Percentiles rank a stretch among this genome's conserved stretches.
phyloP scores from a whole-genome alignment of 495 filamentous ascomycete genomes.

The Hypoxylon intermedium region DNA sequence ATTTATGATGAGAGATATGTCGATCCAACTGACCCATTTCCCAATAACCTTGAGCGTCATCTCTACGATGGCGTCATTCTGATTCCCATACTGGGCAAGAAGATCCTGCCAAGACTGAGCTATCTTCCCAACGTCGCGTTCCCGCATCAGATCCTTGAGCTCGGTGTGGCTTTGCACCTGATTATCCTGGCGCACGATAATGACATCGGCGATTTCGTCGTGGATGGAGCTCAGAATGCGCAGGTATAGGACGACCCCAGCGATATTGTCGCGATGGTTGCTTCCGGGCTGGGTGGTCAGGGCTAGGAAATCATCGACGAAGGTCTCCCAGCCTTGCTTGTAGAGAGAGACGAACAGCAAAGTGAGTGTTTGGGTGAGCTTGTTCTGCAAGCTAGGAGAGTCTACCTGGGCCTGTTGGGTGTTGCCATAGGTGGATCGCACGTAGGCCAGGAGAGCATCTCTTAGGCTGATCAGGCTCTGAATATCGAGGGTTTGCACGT shows the following conservation, averaged over 20 bases:
- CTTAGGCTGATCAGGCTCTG: constrained; percentile 72
- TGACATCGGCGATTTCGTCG: constrained; percentile 93
- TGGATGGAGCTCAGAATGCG: constrained; percentile 87
- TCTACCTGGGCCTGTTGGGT: constrained; percentile 64
- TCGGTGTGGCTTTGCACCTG: constrained; percentile 81
- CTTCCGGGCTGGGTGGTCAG: constrained; percentile 66
- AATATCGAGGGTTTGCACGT: constrained; percentile 71
- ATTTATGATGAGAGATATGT: constrained; percentile 91
- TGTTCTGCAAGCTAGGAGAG: constrained; percentile 84
- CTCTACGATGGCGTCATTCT: constrained; percentile 77
- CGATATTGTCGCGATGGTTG: constrained; percentile 67
- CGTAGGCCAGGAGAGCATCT: constrained; percentile 78
- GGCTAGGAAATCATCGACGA: constrained; percentile 84
- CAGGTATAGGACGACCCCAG: constrained; percentile 85
- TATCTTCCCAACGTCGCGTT: constrained; percentile 84
- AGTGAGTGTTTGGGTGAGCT: constrained; percentile 93
- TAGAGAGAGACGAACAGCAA: constrained; percentile 88
- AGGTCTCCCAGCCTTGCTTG: constrained; percentile 79
- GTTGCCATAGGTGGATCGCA: constrained; percentile 72
- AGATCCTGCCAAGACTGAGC: constrained; percentile 91
- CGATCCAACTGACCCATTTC: constrained; percentile 98
- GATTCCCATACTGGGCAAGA: constrained; percentile 76
- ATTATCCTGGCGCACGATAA: constrained; percentile 74
- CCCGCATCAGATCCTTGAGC: constrained; percentile 87
- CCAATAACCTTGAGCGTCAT: constrained; percentile 86